Evolutionary conservation across 306 rosid species (phyloP), one percentile per base, ranked within the genome.

Genomic region (Trifolium dubium): DNA sequence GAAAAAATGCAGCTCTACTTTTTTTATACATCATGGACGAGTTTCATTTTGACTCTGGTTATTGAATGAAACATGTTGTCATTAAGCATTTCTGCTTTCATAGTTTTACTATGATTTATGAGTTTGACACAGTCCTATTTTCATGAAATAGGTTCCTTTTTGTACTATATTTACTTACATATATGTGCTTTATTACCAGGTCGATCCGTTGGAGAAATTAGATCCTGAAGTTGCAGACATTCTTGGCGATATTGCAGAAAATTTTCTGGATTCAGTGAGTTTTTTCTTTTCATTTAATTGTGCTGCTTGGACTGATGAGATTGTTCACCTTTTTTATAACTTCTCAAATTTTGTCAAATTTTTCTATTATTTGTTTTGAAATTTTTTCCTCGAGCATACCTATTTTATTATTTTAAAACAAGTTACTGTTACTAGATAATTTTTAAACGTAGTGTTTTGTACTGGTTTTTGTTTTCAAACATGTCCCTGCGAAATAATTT

Each of bases 231-330:
- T 94, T 78, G 96, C 89, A 60, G 99, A 90, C 66, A 64, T 92
- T 79, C 95, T 94, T 82, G 86, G 90, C 72, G 96, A 92, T 72
- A 84, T 94, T 63, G 97, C 97, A 29, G 97, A 94, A 63, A 89
- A 90, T 43, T 94, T 94, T 87, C 88, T 94, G n/a, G 99, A 94
- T 69, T 88, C 96, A 18, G 99, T 89, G 73, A 92, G 99, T 88
- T 49, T 47, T 83, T 50, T 5, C 54, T 5, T 69, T 51, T 69
- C 5, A 4, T 10, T 17, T 49, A 64, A 40, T 34, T 64, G 71
- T 60, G 58, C n/a, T 39, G 61, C 64, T 14, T 51, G 51, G 37
- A 35, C 40, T 61, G 54, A 40, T 44, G 60, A 10, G 69, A 51
- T 10, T 17, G 44, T 70, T 67, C 67, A 67, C 18, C 6, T 53